Percentiles rank a stretch among this genome's conserved stretches.
Evolutionary conservation across 73 alveolate species (phyloP).

Genomic region (Stentor roeselii): DNA sequence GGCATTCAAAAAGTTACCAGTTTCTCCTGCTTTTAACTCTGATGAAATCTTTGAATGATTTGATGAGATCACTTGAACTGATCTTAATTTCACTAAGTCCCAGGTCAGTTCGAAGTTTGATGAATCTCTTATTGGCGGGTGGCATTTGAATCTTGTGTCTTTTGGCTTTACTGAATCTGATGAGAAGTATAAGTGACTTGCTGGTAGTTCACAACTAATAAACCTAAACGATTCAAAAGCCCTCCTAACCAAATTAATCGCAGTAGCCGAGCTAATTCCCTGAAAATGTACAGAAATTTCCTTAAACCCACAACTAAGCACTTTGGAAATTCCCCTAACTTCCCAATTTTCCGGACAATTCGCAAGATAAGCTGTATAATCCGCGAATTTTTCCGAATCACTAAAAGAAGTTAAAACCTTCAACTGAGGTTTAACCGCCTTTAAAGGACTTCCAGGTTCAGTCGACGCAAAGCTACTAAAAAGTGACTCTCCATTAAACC

Average conservation of each 20-base stretch:
- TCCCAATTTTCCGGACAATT: neutral
- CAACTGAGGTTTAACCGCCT: no score
- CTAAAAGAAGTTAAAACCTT: no score
- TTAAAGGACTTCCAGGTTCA: no score
- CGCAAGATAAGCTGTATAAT: neutral
- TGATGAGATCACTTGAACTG: neutral
- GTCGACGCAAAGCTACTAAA: no score
- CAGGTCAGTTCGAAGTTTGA: neutral
- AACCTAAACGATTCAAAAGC: neutral
- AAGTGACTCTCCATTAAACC: no score
- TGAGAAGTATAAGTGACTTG: neutral
- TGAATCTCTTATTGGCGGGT: neutral
- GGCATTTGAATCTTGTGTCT: constrained; percentile 9
- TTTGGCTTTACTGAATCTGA: neutral
- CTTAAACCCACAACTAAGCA: no score
- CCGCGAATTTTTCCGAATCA: no score
- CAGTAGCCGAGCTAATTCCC: neutral
- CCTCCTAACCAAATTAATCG: neutral
- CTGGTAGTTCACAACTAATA: neutral
- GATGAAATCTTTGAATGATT: neutral
- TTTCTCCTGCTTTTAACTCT: neutral
- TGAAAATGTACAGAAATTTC: neutral
- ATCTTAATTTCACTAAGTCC: neutral
- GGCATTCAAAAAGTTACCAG: neutral
- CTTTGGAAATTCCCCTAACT: neutral